A percentile compares a stretch with the other conserved stretches of the same genome.
These are phyloP conservation scores for Sclerospora graminicola DNA, from an alignment of 352 stramenopile species.

Conservation along the genomic window DNA sequence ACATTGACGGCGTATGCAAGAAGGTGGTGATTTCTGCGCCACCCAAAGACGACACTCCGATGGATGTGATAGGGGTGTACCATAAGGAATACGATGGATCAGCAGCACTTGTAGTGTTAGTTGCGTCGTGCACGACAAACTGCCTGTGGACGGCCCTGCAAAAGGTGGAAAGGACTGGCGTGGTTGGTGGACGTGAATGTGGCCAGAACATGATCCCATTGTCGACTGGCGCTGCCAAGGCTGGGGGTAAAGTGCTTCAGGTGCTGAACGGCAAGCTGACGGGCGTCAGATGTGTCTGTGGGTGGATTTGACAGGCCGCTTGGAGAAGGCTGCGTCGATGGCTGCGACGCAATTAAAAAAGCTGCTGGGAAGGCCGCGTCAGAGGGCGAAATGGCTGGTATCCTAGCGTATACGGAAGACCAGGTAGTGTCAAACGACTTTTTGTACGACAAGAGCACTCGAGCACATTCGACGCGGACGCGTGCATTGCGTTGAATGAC, in stretches of 20 bases:
- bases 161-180: conserved; percentile 94
- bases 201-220: conserved; percentile 98
- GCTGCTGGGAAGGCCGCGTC: conserved; percentile 89
- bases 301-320: conserved; percentile 78
- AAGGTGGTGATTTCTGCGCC: conserved; percentile 96
- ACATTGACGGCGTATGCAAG: conserved; percentile 89
- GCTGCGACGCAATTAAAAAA: conserved; percentile 98
- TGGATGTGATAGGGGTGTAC: conserved; percentile 99
- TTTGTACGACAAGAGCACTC: conserved; percentile 85
- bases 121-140: conserved; percentile 97
- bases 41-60: conserved; percentile 93
- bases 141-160: conserved; percentile 94
- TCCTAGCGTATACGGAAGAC: conserved; percentile 98
- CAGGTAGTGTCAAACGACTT: conserved; percentile 97
- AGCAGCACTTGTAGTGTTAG: conserved; percentile 95
- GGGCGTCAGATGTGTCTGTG: conserved; percentile 83
- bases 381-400: conserved; percentile 90
- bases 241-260: conserved; percentile 61
- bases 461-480: conserved; percentile 20
- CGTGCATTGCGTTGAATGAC: no score
- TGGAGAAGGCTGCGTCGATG: conserved; percentile 89
- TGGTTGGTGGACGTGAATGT: conserved; percentile 90
- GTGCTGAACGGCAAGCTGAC: conserved; percentile 88
- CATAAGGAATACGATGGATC: conserved; percentile 86
- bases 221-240: conserved; percentile 94